phyloP scores from a whole-genome alignment of 257 asterid species.

The Jacaranda copaia region DNA sequence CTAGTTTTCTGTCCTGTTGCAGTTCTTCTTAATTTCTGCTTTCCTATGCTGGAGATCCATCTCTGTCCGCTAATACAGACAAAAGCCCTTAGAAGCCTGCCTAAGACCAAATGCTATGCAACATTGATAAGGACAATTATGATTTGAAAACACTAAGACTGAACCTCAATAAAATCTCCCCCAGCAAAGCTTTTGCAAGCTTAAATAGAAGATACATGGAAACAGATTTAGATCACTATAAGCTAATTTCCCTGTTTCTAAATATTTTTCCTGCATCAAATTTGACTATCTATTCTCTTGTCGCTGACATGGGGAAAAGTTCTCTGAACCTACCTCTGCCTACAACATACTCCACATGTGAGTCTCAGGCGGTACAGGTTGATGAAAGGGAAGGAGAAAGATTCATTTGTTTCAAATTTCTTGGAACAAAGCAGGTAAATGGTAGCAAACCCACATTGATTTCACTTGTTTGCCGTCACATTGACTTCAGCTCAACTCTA shows the following conservation, averaged over 20 bases:
- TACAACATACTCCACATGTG: background rate
- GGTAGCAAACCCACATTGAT: background rate
- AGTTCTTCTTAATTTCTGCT: background rate
- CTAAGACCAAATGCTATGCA: conserved; percentile 20
- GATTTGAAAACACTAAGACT: conserved; percentile 31
- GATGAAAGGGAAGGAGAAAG: conserved; percentile 23
- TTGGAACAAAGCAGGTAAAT: conserved; percentile 29
- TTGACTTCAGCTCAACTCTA: too few relatives aligned
- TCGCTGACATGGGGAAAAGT: conserved; percentile 12
- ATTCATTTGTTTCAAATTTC: conserved; percentile 19
- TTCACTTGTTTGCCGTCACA: background rate
- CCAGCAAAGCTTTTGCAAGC: conserved; percentile 21
- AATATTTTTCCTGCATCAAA: conserved; percentile 1
- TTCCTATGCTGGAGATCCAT: conserved; percentile 12
- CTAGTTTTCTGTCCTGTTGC: conserved; percentile 9
- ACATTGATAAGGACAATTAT: conserved; percentile 22
- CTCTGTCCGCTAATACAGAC: conserved; percentile 23
- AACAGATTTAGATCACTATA: conserved; percentile 5
- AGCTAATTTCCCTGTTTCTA: background rate
- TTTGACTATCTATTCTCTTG: background rate
- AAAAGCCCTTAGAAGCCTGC: conserved; percentile 17
- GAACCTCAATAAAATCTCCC: conserved; percentile 41
- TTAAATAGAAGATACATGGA: conserved; percentile 31
- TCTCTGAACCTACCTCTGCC: conserved; percentile 21
- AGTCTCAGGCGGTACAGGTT: conserved; percentile 3